Base-by-base conservation (phyloP, 2,329 filamentous ascomycete genomes). In the Fusarium compactum region DNA sequence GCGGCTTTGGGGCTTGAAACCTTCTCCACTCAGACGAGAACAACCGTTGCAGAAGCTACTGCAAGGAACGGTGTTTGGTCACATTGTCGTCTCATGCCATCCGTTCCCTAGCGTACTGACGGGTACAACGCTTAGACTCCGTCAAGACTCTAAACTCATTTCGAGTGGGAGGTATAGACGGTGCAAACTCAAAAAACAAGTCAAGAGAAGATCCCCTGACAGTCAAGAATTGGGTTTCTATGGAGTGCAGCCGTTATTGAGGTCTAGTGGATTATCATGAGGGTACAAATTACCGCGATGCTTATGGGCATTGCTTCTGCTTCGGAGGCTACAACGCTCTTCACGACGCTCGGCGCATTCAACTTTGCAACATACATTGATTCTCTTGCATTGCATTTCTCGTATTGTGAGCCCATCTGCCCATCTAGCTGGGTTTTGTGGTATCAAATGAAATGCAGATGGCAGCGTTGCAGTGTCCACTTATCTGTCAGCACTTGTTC, bases 1-100 rank as follows among this genome's bases (percentile, higher is more conserved):
- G 52, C 62, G 55, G 55, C 55, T 69, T 69, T 61, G 46, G 55
- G 57, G 57, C 51, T 52, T 72, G 61, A 71, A 63, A 70, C 58
- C 51, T 58, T 67, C 65, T 45, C 54, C 63, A 69, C 60, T 30
- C 25, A 32, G 55, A 47, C 60, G 40, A 58, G 41, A 29, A 58
- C 62, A 60, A 44, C 59, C 70, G 69, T 45, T 75, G 69, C 34
- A 72, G 57, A 62, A 51, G 65, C 58, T 74, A 67, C 62, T 75
- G 69, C 64, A 69, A 72, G 69, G 71, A 63, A 67, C 56, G 38
- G 48, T 34, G 30, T 63, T 48, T 68, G 62, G 62, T 67, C 61
- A 63, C 54, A 66, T 65, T 74, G 61, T 52, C 59, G 50, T 56
- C 54, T 65, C 61, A 43, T 74, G 53, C 50, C 69, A 62, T 71